Evolutionary conservation across 78 protist species (phyloP).

Genomic region (Dictyostelium discoideum): dicty_2.7 NC_007089.4:960001-960500

Average conservation of each 20-base stretch:
- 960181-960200: conserved; percentile 53
- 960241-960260: conserved; percentile 30
- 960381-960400: conserved; percentile 66
- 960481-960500: not conserved
- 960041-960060: not conserved
- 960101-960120: conserved; percentile 62
- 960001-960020: not conserved
- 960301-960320: conserved; percentile 60
- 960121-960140: conserved; percentile 63
- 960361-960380: conserved; percentile 63
- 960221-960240: conserved; percentile 59
- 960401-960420: conserved; percentile 83
- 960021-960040: not conserved
- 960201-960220: conserved; percentile 64
- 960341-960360: conserved; percentile 69
- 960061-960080: not conserved
- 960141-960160: conserved; percentile 62
- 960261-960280: conserved; percentile 53
- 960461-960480: not conserved
- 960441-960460: not conserved
- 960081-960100: conserved; percentile 52
- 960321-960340: conserved; percentile 68
- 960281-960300: conserved; percentile 77
- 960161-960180: conserved; percentile 60
- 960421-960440: conserved; percentile 71